Evolutionary conservation across 1,139 yeast genomes (phyloP).

Genomic region (Groenewaldozyma sp.): DNA sequence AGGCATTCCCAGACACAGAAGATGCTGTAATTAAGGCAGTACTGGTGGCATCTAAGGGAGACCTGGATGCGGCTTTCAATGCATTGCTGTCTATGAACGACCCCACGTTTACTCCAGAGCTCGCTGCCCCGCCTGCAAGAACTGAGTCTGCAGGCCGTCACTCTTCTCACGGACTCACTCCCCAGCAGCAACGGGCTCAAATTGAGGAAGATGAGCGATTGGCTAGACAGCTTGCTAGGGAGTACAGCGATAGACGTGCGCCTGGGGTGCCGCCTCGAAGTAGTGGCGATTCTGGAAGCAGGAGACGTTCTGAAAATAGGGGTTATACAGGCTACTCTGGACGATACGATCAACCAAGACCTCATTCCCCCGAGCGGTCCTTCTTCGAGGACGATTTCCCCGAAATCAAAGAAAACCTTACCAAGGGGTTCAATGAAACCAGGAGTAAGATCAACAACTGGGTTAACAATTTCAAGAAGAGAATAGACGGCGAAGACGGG

Average conservation of each 20-base stretch:
- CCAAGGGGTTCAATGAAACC: constrained; percentile 79
- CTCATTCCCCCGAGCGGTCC: constrained; percentile 16
- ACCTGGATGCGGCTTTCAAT: constrained; percentile 76
- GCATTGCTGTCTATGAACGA: constrained; percentile 77
- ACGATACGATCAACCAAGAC: constrained; percentile 20
- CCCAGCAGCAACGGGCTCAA: constrained; percentile 32
- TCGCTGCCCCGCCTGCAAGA: constrained; percentile 5
- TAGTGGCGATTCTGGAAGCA: constrained; percentile 10
- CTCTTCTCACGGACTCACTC: constrained; percentile 2
- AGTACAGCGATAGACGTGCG: constrained; percentile 2
- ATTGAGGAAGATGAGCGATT: constrained; percentile 70
- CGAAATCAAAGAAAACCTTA: constrained; percentile 59
- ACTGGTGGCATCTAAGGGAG: constrained; percentile 75
- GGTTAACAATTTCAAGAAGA: constrained; percentile 66
- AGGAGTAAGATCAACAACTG: constrained; percentile 69
- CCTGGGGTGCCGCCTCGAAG: constrained; percentile 1
- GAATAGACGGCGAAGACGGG: constrained; percentile 33
- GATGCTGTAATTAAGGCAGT: constrained; percentile 66
- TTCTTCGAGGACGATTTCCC: constrained; percentile 56
- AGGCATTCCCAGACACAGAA: constrained; percentile 75
- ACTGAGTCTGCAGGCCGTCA: constrained; percentile 6
- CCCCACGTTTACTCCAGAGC: constrained; percentile 59
- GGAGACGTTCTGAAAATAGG: constrained; percentile 11
- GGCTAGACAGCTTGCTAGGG: constrained; percentile 63
- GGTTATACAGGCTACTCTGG: constrained; percentile 16